phyloP scores from a whole-genome alignment of 148 eudicot species.

The Spergularia marina region DNA sequence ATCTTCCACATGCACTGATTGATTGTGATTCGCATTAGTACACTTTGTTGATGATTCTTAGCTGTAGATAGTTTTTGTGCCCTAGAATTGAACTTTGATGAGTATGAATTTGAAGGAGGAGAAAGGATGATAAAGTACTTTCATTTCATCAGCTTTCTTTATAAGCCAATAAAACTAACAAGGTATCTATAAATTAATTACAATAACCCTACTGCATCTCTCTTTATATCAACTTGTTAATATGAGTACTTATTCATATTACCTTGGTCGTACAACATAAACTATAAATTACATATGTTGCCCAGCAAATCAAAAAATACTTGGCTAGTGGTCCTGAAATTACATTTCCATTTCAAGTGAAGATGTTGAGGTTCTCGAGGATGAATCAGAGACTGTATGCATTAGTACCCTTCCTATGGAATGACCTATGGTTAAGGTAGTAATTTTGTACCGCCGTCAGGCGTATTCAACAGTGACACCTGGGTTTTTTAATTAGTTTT shows the following conservation, averaged over 20 bases:
- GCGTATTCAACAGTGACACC: conserved; percentile 51
- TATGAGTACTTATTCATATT: not conserved
- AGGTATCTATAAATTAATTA: not conserved
- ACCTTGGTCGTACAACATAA: conserved; percentile 14
- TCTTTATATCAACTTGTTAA: conserved; percentile 16
- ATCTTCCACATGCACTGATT: not conserved
- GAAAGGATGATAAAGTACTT: not conserved
- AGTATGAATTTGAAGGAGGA: not conserved
- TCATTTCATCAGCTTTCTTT: conserved; percentile 27
- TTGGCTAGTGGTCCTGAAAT: conserved; percentile 1
- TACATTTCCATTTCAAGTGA: conserved; percentile 13
- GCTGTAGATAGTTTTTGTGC: not conserved
- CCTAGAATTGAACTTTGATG: conserved; percentile 18
- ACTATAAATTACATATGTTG: not conserved
- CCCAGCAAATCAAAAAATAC: conserved; percentile 10
- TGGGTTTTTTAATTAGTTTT: conserved; percentile 27
- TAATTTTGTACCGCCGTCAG: conserved; percentile 43
- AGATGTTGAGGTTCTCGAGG: conserved; percentile 17
- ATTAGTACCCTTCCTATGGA: not conserved
- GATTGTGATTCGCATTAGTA: not conserved
- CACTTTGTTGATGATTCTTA: not conserved
- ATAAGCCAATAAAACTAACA: conserved; percentile 21
- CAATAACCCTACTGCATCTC: conserved; percentile 7
- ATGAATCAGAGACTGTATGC: conserved; percentile 11
- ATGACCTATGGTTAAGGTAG: not conserved